A percentile compares a stretch with the other conserved stretches of the same genome.
Conservation (phyloP, 2,329 filamentous ascomycete species). For the Botrytis medusae region DNA sequence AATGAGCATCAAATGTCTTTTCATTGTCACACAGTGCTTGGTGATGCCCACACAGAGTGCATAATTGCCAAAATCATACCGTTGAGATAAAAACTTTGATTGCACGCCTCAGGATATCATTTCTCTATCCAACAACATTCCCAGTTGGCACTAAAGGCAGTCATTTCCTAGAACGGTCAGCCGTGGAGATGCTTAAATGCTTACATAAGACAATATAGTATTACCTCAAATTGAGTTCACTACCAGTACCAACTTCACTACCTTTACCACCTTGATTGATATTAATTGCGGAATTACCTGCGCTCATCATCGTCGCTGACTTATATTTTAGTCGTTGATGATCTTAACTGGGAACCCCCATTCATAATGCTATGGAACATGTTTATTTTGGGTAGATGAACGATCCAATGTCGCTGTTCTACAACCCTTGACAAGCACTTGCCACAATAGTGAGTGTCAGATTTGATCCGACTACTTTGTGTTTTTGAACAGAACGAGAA, state of each 20-base stretch:
- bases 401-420: not conserved
- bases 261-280: not conserved
- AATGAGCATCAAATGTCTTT: not conserved
- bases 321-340: not conserved
- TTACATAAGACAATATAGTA: not conserved
- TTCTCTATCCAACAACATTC: not conserved
- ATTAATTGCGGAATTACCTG: not conserved
- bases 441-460: not conserved
- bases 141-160: not conserved
- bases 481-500: not conserved
- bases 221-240: not conserved
- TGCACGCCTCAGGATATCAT: not conserved
- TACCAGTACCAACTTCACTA: not conserved
- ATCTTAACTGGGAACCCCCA: not conserved
- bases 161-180: not conserved
- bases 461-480: not conserved
- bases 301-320: not conserved
- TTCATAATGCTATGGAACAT: not conserved
- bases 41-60: not conserved
- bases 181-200: not conserved
- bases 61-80: not conserved
- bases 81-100: not conserved
- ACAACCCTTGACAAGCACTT: not conserved
- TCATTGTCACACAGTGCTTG: not conserved
- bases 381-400: not conserved